A percentile compares a stretch with the other conserved stretches of the same genome.
Evolutionary conservation across 2,329 filamentous ascomycete species (phyloP).

Genomic region (Penicillium sp.): DNA sequence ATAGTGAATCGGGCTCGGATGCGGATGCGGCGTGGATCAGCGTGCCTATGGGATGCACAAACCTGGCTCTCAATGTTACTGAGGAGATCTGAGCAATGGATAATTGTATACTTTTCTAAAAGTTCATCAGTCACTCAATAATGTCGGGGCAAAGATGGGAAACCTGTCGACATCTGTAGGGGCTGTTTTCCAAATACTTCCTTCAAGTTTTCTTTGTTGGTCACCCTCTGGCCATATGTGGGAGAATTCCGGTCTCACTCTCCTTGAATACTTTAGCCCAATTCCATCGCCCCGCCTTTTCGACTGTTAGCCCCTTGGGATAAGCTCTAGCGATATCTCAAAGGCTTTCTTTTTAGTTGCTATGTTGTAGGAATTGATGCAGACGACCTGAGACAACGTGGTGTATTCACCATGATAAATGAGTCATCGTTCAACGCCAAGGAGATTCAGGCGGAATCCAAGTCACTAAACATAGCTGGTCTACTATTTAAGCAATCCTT

Average conservation of each 20-base stretch:
- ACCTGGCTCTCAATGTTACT: background rate
- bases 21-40: conserved; percentile 9
- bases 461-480: background rate
- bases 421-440: background rate
- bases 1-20: conserved; percentile 3
- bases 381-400: background rate
- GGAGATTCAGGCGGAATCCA: background rate
- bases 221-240: background rate
- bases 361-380: background rate
- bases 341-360: background rate
- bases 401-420: background rate
- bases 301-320: background rate
- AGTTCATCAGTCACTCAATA: background rate
- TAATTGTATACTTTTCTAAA: background rate
- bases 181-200: too few relatives aligned
- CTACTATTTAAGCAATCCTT: background rate
- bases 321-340: background rate
- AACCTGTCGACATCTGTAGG: too few relatives aligned
- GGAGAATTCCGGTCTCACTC: background rate
- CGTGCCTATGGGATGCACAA: conserved; percentile 5
- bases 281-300: background rate
- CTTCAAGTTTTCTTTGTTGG: background rate
- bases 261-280: background rate
- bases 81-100: background rate
- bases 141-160: too few relatives aligned